Conservation (phyloP, 2,329 filamentous ascomycete genomes). For the Aschersonia sp. region DNA sequence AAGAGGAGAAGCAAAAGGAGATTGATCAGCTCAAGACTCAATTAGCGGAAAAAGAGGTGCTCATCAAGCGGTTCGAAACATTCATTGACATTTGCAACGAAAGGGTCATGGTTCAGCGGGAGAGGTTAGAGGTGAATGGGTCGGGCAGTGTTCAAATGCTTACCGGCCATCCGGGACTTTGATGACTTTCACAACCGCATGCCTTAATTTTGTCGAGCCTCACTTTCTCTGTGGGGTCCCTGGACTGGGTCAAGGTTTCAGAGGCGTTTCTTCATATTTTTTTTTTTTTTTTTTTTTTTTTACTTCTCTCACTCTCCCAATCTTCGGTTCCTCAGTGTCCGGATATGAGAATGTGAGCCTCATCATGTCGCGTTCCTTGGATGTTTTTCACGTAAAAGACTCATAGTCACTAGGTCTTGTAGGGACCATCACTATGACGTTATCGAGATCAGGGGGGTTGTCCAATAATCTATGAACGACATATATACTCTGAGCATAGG, state of each 20-base stretch:
- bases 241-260: no score
- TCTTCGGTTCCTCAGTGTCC: no score
- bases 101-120: constrained; percentile 48
- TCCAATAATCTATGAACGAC: no score
- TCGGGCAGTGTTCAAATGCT: constrained; percentile 12
- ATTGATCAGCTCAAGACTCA: constrained; percentile 43
- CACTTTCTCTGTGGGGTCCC: not conserved
- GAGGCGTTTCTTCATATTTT: not conserved
- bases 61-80: constrained; percentile 51
- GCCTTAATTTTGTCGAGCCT: no score
- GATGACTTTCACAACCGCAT: not conserved
- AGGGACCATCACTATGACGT: no score
- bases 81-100: constrained; percentile 58
- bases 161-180: constrained; percentile 12
- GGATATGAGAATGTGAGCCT: no score
- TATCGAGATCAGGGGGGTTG: no score
- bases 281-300: not conserved
- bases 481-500: no score
- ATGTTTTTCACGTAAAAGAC: no score
- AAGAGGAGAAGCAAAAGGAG: constrained; percentile 41
- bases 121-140: constrained; percentile 25
- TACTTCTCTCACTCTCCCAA: not conserved
- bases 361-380: no score
- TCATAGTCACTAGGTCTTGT: no score
- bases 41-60: constrained; percentile 47